phyloP scores from a whole-genome alignment of 192 early-diverging fungal genomes.

The Dimargaris xerosporica region DNA sequence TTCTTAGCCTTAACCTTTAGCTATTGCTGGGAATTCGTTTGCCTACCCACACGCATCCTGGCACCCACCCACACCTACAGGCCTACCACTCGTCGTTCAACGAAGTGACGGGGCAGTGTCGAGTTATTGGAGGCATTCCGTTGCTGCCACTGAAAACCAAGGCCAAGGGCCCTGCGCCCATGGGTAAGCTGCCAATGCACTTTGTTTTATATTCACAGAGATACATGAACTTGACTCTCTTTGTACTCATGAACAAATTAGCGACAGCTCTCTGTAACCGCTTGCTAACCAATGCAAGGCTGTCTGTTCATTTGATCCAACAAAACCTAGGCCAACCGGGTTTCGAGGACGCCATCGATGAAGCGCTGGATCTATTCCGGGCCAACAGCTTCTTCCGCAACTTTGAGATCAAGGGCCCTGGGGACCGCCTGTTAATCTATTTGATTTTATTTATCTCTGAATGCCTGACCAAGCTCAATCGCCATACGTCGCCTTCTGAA shows the following conservation, averaged over 20 bases:
- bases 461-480: constrained; percentile 50
- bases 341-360: constrained; percentile 82
- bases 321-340: constrained; percentile 29
- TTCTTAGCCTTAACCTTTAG: no score
- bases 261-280: no score
- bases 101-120: constrained; percentile 31
- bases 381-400: constrained; percentile 97
- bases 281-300: no score
- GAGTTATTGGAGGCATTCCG: constrained; percentile 66
- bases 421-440: constrained; percentile 92
- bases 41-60: no score
- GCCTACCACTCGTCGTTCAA: constrained; percentile 85
- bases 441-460: constrained; percentile 83
- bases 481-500: constrained; percentile 45
- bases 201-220: no score
- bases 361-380: constrained; percentile 84
- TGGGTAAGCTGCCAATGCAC: constrained; percentile 30
- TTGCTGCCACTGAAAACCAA: constrained; percentile 84
- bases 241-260: no score
- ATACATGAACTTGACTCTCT: no score
- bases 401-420: constrained; percentile 94
- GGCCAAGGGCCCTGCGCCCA: constrained; percentile 66
- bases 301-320: no score
- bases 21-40: no score
- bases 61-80: background rate